Evolutionary conservation across 768 basidiomycete genomes (phyloP).

Genomic region (Termitomyces sp.): DNA sequence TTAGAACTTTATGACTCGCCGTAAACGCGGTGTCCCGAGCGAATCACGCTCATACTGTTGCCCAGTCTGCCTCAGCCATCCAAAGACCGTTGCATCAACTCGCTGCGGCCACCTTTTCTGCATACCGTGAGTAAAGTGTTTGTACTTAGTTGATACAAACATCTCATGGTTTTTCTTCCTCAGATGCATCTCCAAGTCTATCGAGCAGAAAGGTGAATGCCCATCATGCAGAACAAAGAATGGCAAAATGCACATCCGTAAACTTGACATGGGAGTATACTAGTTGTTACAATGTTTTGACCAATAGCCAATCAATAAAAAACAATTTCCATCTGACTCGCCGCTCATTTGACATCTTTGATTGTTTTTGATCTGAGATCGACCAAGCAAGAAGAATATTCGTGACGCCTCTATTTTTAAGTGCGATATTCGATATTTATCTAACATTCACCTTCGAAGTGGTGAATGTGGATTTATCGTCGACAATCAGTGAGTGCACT

Average conservation of each 20-base stretch:
- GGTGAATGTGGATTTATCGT: too few relatives aligned
- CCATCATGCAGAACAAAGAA: slow-evolving; percentile 9
- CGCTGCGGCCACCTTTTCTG: slow-evolving; percentile 16
- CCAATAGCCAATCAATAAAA: background rate
- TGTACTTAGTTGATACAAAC: accelerated
- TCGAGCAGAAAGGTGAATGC: slow-evolving; percentile 10
- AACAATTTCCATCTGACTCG: too few relatives aligned
- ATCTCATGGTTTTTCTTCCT: background rate
- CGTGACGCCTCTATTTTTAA: background rate
- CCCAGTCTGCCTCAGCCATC: slow-evolving; percentile 9
- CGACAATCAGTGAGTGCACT: too few relatives aligned
- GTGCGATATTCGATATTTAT: too few relatives aligned
- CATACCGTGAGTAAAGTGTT: slow-evolving; percentile 1
- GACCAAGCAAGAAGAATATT: background rate
- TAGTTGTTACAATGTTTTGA: background rate
- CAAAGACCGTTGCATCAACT: slow-evolving; percentile 5
- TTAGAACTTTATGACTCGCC: slow-evolving; percentile 9
- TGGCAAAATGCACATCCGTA: slow-evolving; percentile 6
- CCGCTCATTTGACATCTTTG: background rate
- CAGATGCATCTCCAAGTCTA: slow-evolving; percentile 12
- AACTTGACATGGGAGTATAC: slow-evolving; percentile 10
- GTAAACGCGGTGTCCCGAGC: background rate
- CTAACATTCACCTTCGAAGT: too few relatives aligned
- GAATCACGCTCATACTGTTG: slow-evolving; percentile 7
- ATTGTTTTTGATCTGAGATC: too few relatives aligned